Conservation (phyloP, 495 filamentous ascomycete genomes). For the Cenococcum geophilum region DNA sequence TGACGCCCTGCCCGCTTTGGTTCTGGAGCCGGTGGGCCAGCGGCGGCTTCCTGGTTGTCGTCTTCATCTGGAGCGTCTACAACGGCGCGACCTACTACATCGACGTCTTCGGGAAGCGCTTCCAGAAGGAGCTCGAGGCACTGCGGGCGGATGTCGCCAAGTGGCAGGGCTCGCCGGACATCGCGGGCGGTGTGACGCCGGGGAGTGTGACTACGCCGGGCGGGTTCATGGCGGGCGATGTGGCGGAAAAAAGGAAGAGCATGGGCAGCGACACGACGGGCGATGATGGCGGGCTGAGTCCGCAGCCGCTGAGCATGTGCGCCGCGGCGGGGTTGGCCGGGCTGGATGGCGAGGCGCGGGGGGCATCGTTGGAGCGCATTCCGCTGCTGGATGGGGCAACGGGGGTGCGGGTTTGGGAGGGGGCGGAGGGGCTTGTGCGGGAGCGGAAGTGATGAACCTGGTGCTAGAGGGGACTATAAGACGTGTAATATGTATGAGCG, state of each 20-base stretch:
- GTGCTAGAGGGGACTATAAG: too few species aligned
- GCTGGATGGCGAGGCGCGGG: neutral
- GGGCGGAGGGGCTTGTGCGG: neutral
- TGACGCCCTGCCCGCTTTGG: constrained; percentile 92
- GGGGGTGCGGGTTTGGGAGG: neutral
- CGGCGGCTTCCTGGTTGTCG: constrained; percentile 62
- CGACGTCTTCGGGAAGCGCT: constrained; percentile 91
- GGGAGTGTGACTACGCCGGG: neutral
- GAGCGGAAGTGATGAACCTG: constrained; percentile 11
- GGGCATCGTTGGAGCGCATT: neutral
- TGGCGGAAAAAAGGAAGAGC: neutral
- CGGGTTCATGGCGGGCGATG: too few species aligned
- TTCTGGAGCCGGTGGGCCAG: constrained; percentile 85
- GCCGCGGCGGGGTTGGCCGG: neutral
- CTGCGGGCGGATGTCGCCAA: constrained; percentile 84
- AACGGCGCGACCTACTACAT: constrained; percentile 97
- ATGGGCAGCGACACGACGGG: neutral
- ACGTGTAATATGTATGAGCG: neutral
- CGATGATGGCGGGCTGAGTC: neutral
- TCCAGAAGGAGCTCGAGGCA: constrained; percentile 91
- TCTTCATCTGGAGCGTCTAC: constrained; percentile 88
- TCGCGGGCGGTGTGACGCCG: neutral
- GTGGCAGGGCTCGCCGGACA: constrained; percentile 56
- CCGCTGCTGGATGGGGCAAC: neutral
- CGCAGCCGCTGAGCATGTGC: neutral